Conservation (phyloP, 257 asterid genomes). For the Nicotiana obtusifolia region DNA sequence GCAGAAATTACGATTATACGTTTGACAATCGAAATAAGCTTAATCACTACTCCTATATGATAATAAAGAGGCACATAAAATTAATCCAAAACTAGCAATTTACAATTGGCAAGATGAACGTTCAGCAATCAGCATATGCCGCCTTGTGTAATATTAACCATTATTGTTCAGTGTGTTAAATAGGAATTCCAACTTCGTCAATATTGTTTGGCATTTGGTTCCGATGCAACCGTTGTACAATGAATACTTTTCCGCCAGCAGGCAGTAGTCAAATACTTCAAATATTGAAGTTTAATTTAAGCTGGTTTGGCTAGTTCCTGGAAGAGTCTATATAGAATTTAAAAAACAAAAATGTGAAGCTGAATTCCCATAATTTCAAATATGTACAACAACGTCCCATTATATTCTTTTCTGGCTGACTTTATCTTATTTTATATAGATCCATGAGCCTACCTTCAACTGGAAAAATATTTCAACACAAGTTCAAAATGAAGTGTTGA, state of each 20-base stretch:
- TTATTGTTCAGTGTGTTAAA: neutral
- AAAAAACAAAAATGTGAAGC: neutral
- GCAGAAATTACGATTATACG: too few relatives aligned
- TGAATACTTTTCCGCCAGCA: neutral
- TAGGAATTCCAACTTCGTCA: neutral
- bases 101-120: too few relatives aligned
- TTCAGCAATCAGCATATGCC: too few relatives aligned
- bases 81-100: too few relatives aligned
- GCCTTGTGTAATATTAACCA: too few relatives aligned
- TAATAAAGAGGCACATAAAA: too few relatives aligned
- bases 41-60: too few relatives aligned
- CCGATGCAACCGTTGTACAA: neutral
- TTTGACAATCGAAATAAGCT: too few relatives aligned
- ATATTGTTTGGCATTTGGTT: neutral
- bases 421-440: neutral
- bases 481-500: neutral
- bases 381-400: neutral
- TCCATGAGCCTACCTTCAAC: neutral
- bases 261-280: neutral
- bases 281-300: neutral
- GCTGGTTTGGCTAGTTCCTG: neutral
- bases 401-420: neutral
- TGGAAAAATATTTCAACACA: neutral
- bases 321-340: too few relatives aligned
- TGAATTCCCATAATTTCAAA: neutral